A percentile compares a stretch with the other conserved stretches of the same genome.
phyloP scores from a whole-genome alignment of 2,329 filamentous ascomycete species.

The Cladophialophora yegresii region DNA sequence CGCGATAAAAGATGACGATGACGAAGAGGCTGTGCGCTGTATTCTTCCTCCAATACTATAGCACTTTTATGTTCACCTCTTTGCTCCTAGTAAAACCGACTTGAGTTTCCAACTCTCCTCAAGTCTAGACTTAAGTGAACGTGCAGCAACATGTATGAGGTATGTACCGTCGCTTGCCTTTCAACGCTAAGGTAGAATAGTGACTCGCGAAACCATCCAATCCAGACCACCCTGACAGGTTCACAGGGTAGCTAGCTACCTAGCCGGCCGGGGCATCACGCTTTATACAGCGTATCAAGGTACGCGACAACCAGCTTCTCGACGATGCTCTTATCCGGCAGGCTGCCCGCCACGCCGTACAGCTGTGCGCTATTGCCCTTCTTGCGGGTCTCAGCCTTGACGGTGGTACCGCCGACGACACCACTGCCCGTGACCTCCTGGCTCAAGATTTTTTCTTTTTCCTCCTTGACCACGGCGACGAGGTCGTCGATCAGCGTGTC shows the following conservation, averaged over 20 bases:
- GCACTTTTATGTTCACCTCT: no score
- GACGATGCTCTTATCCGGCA: slow-evolving; percentile 95
- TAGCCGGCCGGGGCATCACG: slow-evolving; percentile 52
- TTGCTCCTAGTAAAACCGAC: no score
- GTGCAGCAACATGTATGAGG: no score
- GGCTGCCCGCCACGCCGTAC: slow-evolving; percentile 90
- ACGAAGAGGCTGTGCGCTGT: no score
- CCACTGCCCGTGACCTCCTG: slow-evolving; percentile 6
- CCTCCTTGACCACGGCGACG: slow-evolving; percentile 59
- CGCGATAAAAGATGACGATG: no score
- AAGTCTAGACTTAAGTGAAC: no score
- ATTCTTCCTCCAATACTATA: no score
- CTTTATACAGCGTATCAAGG: slow-evolving; percentile 89
- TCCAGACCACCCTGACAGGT: not conserved
- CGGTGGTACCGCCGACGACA: slow-evolving; percentile 17
- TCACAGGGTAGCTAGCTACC: no score
- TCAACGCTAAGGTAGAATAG: no score
- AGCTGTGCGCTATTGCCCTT: slow-evolving; percentile 76
- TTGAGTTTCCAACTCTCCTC: no score
- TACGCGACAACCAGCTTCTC: slow-evolving; percentile 88
- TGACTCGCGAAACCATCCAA: no score
- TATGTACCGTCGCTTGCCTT: no score
- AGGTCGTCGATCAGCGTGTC: slow-evolving; percentile 76
- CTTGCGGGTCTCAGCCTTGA: slow-evolving; percentile 51
- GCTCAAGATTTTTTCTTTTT: slow-evolving; percentile 74